A percentile compares a stretch with the other conserved stretches of the same genome.
Conservation (phyloP, 441 rosid genomes). For the Capsella rubella region DNA sequence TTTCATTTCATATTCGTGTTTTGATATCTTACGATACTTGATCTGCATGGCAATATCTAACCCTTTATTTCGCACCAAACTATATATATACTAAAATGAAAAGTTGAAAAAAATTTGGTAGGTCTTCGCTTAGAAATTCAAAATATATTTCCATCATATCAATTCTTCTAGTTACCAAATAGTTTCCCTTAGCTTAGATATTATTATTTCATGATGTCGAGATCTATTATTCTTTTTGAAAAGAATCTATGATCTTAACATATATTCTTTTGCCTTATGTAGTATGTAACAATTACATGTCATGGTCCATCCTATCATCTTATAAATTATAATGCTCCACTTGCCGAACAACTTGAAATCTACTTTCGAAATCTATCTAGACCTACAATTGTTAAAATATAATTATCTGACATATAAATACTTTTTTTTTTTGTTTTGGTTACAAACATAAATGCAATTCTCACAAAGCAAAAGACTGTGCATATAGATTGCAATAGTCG, state of each 20-base stretch:
- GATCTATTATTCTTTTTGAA: constrained; percentile 1
- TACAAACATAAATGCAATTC: background rate
- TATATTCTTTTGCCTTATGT: constrained; percentile 11
- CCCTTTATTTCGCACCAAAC: background rate
- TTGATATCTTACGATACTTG: background rate
- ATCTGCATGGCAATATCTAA: background rate
- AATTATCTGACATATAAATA: constrained; percentile 3
- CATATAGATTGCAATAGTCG: background rate
- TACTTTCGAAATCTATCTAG: constrained; percentile 8
- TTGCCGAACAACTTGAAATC: constrained; percentile 24
- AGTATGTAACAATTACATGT: constrained; percentile 21
- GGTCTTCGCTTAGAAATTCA: background rate
- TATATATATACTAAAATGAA: background rate
- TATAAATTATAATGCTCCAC: constrained; percentile 13
- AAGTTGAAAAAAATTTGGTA: background rate
- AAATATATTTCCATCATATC: background rate
- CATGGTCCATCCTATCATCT: constrained; percentile 22
- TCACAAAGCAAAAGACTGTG: background rate
- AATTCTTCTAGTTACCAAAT: background rate
- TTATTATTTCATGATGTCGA: constrained; percentile 9
- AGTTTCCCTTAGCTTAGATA: background rate
- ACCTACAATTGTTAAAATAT: background rate
- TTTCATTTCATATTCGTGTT: background rate
- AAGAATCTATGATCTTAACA: background rate
- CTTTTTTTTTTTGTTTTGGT: background rate